Evolutionary conservation across 2,329 filamentous ascomycete species (phyloP).

Genomic region (Xylaria sp.): DNA sequence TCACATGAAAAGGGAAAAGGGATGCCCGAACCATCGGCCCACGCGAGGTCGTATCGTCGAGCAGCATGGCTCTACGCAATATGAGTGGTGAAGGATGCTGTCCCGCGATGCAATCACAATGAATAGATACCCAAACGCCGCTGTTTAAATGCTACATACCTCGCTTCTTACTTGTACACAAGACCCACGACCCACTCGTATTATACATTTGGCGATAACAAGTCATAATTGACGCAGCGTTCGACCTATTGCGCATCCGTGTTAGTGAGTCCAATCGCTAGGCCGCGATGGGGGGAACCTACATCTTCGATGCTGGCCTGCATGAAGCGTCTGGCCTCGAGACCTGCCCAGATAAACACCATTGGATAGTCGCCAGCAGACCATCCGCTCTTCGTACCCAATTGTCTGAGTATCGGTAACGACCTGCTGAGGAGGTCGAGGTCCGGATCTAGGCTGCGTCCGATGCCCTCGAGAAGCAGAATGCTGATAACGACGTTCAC

Average conservation of each 20-base stretch:
- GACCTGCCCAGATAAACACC: conserved; percentile 83
- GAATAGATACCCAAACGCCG: conserved; percentile 20
- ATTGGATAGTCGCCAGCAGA: conserved; percentile 71
- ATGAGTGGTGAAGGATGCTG: conserved; percentile 10
- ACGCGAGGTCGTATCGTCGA: too few species aligned
- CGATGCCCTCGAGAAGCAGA: conserved; percentile 87
- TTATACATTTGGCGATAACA: conserved; percentile 80
- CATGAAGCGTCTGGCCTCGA: conserved; percentile 83
- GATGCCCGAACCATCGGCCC: too few species aligned
- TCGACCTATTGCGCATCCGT: conserved; percentile 55
- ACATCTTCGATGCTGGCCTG: conserved; percentile 87
- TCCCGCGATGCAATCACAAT: conserved; percentile 1
- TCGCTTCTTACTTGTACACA: conserved; percentile 9
- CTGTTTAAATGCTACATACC: conserved; percentile 17
- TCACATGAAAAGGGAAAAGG: too few species aligned
- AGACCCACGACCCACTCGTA: conserved; percentile 1
- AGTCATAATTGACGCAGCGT: conserved; percentile 83
- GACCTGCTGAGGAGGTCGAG: conserved; percentile 82
- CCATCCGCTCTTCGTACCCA: conserved; percentile 72
- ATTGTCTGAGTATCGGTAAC: conserved; percentile 80
- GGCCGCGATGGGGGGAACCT: conserved; percentile 34
- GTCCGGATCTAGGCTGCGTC: conserved; percentile 76
- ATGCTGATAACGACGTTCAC: conserved; percentile 98
- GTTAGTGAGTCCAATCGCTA: neutral
- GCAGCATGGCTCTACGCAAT: neutral